Conservation (phyloP, 148 eudicot species). For the Pharnaceum exiguum region DNA sequence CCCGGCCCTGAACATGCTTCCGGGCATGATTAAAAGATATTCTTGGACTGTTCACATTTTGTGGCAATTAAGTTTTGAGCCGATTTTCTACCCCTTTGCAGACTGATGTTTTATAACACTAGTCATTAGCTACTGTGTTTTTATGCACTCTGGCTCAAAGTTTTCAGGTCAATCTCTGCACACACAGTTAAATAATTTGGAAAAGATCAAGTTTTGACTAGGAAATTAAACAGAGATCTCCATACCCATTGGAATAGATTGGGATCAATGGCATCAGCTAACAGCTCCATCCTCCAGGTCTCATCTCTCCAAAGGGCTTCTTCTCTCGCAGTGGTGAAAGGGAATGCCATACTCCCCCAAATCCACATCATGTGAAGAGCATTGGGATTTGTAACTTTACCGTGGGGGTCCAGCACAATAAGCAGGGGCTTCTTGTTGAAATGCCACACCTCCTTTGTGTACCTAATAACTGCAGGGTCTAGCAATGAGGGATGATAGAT, state of each 20-base stretch:
- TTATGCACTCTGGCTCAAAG: too few species aligned
- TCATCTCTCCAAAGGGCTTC: conserved; percentile 52
- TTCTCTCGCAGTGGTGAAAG: conserved; percentile 56
- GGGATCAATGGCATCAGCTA: conserved; percentile 59
- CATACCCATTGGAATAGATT: conserved; percentile 56
- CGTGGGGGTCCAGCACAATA: conserved; percentile 76
- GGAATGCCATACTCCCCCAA: conserved; percentile 74
- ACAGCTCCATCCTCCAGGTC: conserved; percentile 56
- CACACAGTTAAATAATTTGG: too few species aligned
- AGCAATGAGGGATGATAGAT: conserved; percentile 50
- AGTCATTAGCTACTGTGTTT: too few species aligned
- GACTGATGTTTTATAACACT: too few species aligned
- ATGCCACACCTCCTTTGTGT: conserved; percentile 56
- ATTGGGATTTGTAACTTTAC: conserved; percentile 46
- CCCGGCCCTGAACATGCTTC: too few species aligned
- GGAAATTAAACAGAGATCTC: neutral
- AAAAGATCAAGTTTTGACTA: too few species aligned
- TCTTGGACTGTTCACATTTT: too few species aligned
- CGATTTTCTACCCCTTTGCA: too few species aligned
- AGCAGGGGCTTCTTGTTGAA: conserved; percentile 60
- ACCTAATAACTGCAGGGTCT: conserved; percentile 55
- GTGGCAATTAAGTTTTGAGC: too few species aligned
- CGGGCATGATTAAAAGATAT: too few species aligned
- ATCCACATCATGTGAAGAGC: conserved; percentile 84
- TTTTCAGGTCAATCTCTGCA: too few species aligned